Conservation (phyloP, 805 yeast species). For the Yarrowia alimentaria region DNA sequence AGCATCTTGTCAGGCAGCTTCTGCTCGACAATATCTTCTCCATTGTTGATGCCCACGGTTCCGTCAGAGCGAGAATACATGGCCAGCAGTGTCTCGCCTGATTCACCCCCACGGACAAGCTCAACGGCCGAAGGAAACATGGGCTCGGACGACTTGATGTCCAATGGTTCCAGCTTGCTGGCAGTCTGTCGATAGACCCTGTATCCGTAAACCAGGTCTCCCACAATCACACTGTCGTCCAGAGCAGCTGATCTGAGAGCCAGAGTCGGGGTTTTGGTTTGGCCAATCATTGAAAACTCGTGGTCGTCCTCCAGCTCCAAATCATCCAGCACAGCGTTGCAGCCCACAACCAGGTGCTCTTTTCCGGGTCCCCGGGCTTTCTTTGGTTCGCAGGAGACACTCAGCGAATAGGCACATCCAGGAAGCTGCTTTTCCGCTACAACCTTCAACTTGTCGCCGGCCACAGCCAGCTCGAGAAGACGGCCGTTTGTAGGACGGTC, state of each 20-base stretch:
- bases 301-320: background rate
- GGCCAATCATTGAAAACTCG: constrained; percentile 1
- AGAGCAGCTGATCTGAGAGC: constrained; percentile 13
- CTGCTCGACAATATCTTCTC: constrained; percentile 4
- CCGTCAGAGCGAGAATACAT: constrained; percentile 21
- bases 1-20: constrained; percentile 20
- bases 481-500: constrained; percentile 17
- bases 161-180: constrained; percentile 5
- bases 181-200: constrained; percentile 1
- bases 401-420: constrained; percentile 24
- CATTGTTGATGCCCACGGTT: constrained; percentile 7
- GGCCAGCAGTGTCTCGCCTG: too few relatives aligned
- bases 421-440: background rate
- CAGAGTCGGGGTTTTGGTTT: constrained; percentile 12
- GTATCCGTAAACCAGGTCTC: constrained; percentile 17
- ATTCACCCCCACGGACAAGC: background rate
- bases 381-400: constrained; percentile 1
- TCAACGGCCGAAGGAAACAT: constrained; percentile 23
- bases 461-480: background rate
- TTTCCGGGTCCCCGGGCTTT: constrained; percentile 2
- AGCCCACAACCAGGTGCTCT: background rate
- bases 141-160: background rate
- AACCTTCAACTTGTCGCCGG: background rate
- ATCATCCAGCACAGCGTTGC: constrained; percentile 6
- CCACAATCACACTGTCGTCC: constrained; percentile 1